Evolutionary conservation across 2,329 filamentous ascomycete genomes (phyloP).

Genomic region (Sporothrix humicola): DNA sequence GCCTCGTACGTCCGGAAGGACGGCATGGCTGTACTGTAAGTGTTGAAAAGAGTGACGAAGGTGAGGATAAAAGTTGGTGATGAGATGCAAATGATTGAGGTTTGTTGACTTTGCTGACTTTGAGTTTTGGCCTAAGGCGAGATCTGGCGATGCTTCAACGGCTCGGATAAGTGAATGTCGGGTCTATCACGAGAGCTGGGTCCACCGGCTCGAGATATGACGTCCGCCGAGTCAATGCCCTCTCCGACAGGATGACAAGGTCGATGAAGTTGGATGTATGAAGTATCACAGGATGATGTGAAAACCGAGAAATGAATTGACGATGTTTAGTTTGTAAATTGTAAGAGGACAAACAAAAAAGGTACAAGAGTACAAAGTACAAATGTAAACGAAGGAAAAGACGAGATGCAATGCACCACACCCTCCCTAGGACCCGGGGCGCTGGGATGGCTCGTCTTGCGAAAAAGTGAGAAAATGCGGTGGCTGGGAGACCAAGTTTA

Average conservation of each 20-base stretch:
- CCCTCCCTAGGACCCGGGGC: neutral
- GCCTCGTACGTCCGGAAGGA: constrained; percentile 66
- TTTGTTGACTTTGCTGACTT: neutral
- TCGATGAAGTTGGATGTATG: no score
- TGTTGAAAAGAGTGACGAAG: neutral
- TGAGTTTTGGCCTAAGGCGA: neutral
- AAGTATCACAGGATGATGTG: neutral
- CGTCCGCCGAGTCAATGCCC: neutral
- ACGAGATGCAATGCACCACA: constrained; percentile 6
- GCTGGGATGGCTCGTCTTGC: constrained; percentile 2
- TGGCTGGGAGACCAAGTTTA: constrained; percentile 34
- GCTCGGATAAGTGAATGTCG: no score
- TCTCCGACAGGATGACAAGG: neutral
- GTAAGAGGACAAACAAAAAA: neutral
- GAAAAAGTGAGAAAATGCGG: constrained; percentile 30
- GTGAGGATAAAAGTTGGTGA: neutral
- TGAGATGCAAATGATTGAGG: no score
- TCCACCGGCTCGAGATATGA: neutral
- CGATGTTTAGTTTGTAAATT: no score
- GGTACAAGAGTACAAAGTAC: neutral
- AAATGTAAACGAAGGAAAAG: neutral
- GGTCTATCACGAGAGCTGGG: no score
- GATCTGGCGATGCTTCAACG: neutral
- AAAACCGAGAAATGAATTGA: no score
- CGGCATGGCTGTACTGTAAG: constrained; percentile 47